A percentile compares a stretch with the other conserved stretches of the same genome.
These are phyloP conservation scores for Debaryomyces maramus DNA, from an alignment of 805 yeast species.

Conservation along the genomic window DNA sequence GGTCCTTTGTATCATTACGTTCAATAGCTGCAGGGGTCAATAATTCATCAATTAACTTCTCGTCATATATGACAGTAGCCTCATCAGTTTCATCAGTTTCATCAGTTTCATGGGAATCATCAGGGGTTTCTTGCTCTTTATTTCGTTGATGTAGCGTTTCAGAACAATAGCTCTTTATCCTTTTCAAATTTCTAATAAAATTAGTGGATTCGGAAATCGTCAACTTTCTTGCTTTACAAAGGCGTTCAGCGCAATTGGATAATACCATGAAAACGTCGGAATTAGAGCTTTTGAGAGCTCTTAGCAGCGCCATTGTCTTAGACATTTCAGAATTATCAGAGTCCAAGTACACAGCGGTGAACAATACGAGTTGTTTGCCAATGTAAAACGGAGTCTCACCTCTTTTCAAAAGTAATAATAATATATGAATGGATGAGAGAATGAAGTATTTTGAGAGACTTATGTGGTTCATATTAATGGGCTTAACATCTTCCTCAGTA, in stretches of 20 bases:
- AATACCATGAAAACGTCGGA: constrained; percentile 15
- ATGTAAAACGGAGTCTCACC: constrained; percentile 32
- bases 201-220: not conserved
- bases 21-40: not conserved
- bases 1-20: not conserved
- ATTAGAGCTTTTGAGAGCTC: constrained; percentile 19
- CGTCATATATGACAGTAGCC: not conserved
- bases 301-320: constrained; percentile 17
- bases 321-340: constrained; percentile 14
- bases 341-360: constrained; percentile 18
- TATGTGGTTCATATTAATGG: constrained; percentile 3
- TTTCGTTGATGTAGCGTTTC: no score
- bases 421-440: constrained; percentile 15
- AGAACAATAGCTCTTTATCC: not conserved
- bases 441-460: constrained; percentile 12
- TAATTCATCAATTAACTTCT: not conserved
- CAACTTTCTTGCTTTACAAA: constrained; percentile 12
- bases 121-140: not conserved
- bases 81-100: not conserved
- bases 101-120: no score
- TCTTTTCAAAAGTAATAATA: constrained; percentile 18
- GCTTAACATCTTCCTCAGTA: not conserved
- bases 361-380: constrained; percentile 24
- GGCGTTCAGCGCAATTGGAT: constrained; percentile 23
- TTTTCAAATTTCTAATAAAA: not conserved